Conservation (phyloP, 1,284 basidiomycete species). For the Boletus hoseneyae region DNA sequence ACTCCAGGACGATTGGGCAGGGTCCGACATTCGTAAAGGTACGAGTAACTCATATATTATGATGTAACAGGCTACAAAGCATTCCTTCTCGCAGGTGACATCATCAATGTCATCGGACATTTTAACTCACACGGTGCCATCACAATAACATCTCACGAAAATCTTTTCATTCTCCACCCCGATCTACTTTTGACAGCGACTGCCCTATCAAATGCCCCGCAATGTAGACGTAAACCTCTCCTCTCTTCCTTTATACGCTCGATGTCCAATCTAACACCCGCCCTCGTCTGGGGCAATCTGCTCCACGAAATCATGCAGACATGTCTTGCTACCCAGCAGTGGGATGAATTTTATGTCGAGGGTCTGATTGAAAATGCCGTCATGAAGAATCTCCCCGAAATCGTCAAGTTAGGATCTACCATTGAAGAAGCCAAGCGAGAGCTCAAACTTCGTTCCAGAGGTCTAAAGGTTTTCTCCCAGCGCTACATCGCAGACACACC, state of each 20-base stretch:
- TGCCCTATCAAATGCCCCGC: conserved; percentile 75
- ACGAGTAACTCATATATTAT: neutral
- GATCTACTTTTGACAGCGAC: conserved; percentile 89
- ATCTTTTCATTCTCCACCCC: conserved; percentile 81
- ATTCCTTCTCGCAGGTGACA: conserved; percentile 53
- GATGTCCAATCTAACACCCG: conserved; percentile 55
- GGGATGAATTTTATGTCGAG: conserved; percentile 60
- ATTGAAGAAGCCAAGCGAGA: conserved; percentile 65
- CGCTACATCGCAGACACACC: conserved; percentile 59
- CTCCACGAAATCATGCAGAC: conserved; percentile 86
- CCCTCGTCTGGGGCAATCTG: conserved; percentile 86
- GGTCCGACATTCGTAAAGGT: conserved; percentile 56
- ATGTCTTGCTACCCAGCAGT: conserved; percentile 57
- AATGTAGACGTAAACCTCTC: conserved; percentile 81
- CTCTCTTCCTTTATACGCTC: conserved; percentile 61
- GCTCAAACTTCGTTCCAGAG: conserved; percentile 57
- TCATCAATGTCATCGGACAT: conserved; percentile 72
- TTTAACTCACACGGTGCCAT: conserved; percentile 50
- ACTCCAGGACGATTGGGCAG: conserved; percentile 65
- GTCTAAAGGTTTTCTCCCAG: conserved; percentile 60
- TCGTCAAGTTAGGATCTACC: conserved; percentile 58
- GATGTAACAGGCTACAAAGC: neutral
- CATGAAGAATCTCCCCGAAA: conserved; percentile 49
- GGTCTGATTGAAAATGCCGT: conserved; percentile 55
- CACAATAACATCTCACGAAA: conserved; percentile 51